Evolutionary conservation across 345 rosid species (phyloP), one percentile per base, ranked within the genome.

Genomic region (Eucalyptus erythrocorys): DNA sequence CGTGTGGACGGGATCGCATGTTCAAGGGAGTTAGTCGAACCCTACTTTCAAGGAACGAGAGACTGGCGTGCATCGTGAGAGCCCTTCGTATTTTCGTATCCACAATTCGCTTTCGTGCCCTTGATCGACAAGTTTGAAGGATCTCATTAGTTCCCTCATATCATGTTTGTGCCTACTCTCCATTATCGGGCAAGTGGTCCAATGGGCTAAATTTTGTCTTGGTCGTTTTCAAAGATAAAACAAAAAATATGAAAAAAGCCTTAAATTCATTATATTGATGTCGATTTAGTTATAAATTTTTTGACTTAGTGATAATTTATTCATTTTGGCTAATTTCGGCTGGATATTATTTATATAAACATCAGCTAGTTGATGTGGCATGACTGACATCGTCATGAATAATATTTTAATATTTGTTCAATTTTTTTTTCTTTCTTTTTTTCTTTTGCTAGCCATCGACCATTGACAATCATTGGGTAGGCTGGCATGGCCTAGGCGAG

Each of bases 311-410:
- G 30, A 9, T 1, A 55, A 55, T 55, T 22, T 1, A 10, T 3
- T 55, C 2, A 22, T 55, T 24, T 22, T 1, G 1, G 6, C 61
- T 55, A 55, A 22, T 55, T 55, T 55, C 24, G 13, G 30, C 13
- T 0, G 30, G 30, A 55, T 24, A 55, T 24, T 22, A 55, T 55
- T 10, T 10, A 2, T 26, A 55, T 24, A 5, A 55, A 55, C 2
- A 3, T 55, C 6, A 24, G 6, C 12, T 1, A 6, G 3, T 22
- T 26, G 8, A 55, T 22, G 6, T 55, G 30, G 3, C 13, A 55
- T 22, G 2, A 2, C 2, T 10, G 6, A 55, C 0, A 0, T 0
- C 1, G 11, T 22, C 13, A 26, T 22, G 30, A 55, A 55, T 26
- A 55, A 55, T 4, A 51, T 55, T 53, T 55, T 24, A 55, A 55